phyloP scores from a whole-genome alignment of 805 yeast species.

The Candida khao-thaluensis region DNA sequence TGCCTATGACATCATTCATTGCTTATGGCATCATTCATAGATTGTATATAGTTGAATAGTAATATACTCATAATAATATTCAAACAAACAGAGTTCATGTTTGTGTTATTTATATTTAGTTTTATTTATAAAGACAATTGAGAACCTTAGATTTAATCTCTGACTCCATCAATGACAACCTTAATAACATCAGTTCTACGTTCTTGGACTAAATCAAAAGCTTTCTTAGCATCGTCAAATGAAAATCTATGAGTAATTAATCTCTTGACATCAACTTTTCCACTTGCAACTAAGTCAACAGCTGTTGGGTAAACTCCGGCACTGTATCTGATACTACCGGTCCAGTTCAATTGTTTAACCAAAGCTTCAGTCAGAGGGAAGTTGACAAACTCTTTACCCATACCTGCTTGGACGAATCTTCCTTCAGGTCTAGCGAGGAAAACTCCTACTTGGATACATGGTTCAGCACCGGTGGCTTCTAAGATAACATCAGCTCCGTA shows the following conservation, averaged over 20 bases:
- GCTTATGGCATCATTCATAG: neutral
- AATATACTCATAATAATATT: too few species aligned
- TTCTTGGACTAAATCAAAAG: conserved; percentile 20
- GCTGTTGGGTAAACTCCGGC: conserved; percentile 21
- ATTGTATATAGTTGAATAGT: neutral
- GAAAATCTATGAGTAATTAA: conserved; percentile 21
- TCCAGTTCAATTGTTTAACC: conserved; percentile 21
- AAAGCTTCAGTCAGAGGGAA: conserved; percentile 24
- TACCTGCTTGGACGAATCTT: conserved; percentile 21
- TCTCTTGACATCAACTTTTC: conserved; percentile 17
- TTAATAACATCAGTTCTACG: conserved; percentile 18
- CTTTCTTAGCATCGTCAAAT: conserved; percentile 21
- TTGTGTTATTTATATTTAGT: too few species aligned
- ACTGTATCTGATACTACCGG: conserved; percentile 19
- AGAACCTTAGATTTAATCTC: conserved; percentile 2
- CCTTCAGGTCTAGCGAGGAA: conserved; percentile 18
- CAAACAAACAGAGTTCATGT: too few species aligned
- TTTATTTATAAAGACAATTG: neutral
- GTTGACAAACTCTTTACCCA: conserved; percentile 19
- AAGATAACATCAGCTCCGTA: conserved; percentile 23
- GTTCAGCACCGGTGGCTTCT: conserved; percentile 32
- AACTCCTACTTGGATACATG: conserved; percentile 31
- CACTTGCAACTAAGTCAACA: conserved; percentile 19
- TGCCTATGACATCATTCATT: too few species aligned
- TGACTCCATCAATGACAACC: conserved; percentile 18